These are phyloP conservation scores for Fusarium buxicola DNA, from an alignment of 2,329 filamentous ascomycete genomes.

Conservation along the genomic window DNA sequence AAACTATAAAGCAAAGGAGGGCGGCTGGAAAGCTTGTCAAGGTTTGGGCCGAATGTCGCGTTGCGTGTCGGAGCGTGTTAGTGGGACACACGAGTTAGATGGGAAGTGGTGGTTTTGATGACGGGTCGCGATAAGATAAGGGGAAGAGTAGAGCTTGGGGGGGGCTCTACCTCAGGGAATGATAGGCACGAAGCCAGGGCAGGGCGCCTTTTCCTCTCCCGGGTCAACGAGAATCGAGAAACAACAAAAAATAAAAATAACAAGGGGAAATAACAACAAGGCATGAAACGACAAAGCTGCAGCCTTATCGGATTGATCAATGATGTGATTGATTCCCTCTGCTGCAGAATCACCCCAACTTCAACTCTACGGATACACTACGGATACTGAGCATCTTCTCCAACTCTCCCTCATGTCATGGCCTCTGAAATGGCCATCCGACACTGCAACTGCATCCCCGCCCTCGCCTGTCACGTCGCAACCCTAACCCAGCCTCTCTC, in stretches of 20 bases:
- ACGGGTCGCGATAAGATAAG: constrained; percentile 40
- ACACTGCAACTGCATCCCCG: not conserved
- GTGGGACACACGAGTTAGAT: constrained; percentile 27
- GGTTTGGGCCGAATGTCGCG: not conserved
- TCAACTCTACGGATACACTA: too few relatives aligned
- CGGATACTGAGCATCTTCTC: too few relatives aligned
- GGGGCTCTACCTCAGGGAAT: not conserved
- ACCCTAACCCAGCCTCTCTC: constrained; percentile 30
- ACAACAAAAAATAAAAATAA: constrained; percentile 26
- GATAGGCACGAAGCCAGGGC: constrained; percentile 15
- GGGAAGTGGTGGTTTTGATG: constrained; percentile 34
- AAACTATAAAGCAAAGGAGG: not conserved
- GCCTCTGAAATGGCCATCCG: not conserved
- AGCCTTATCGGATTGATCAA: not conserved
- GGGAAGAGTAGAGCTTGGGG: not conserved
- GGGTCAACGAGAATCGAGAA: constrained; percentile 15
- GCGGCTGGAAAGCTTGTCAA: not conserved
- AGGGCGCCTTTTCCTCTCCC: constrained; percentile 1
- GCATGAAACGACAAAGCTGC: not conserved
- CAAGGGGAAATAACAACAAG: not conserved
- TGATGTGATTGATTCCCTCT: not conserved
- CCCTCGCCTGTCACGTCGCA: constrained; percentile 24
- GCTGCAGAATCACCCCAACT: not conserved
- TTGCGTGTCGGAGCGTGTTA: constrained; percentile 30
- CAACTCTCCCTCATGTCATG: not conserved